phyloP scores from a whole-genome alignment of 2,329 filamentous ascomycete genomes.

The Thermothelomyces thermophilus region DNA sequence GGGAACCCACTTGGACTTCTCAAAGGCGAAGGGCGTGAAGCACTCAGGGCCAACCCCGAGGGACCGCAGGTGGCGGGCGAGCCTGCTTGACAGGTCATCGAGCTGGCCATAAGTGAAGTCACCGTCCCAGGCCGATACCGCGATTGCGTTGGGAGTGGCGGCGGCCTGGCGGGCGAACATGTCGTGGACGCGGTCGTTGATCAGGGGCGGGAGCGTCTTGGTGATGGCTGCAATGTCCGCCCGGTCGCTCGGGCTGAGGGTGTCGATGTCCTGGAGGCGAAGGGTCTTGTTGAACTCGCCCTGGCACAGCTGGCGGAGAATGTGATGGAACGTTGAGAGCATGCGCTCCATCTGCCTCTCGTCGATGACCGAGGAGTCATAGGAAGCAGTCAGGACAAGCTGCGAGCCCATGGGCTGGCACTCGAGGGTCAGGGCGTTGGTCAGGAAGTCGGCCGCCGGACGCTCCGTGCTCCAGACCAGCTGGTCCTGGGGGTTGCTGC shows the following conservation, averaged over 20 bases:
- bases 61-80: constrained; percentile 15
- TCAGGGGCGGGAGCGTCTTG: not conserved
- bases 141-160: not conserved
- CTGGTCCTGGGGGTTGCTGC: not conserved
- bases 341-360: constrained; percentile 5
- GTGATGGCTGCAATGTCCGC: constrained; percentile 29
- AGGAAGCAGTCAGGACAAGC: constrained; percentile 2
- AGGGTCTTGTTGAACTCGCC: not conserved
- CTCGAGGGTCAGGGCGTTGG: constrained; percentile 7
- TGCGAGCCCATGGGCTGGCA: constrained; percentile 1
- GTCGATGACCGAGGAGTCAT: constrained; percentile 9
- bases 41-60: constrained; percentile 19
- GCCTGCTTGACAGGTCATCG: constrained; percentile 11
- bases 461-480: constrained; percentile 7
- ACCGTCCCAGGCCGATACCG: constrained; percentile 21
- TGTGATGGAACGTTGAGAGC: constrained; percentile 4
- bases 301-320: constrained; percentile 6
- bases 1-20: constrained; percentile 22
- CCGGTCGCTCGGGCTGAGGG: constrained; percentile 36
- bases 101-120: constrained; percentile 16
- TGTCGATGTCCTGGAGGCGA: constrained; percentile 31
- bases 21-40: constrained; percentile 21
- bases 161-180: not conserved
- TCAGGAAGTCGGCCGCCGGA: constrained; percentile 9
- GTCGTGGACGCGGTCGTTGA: constrained; percentile 7